Conservation (phyloP, 2,329 filamentous ascomycete genomes). For the Trichoderma sp. region DNA sequence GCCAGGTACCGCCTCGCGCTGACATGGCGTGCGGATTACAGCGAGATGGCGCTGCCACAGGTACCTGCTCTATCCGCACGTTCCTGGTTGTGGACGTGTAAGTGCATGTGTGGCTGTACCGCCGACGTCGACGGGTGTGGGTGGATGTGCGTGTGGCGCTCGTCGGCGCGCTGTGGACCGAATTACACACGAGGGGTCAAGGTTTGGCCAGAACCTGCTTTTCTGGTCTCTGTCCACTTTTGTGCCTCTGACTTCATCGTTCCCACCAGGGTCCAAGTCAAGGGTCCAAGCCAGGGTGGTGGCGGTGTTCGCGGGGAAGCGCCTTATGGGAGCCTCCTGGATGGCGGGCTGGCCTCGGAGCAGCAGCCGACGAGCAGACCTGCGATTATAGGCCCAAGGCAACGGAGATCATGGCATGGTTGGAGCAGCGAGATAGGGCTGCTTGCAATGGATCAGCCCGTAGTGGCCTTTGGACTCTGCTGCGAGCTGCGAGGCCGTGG, state of each 20-base stretch:
- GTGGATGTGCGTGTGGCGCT: conserved; percentile 2
- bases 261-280: conserved; percentile 5
- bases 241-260: conserved; percentile 27
- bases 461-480: background rate
- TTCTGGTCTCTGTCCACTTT: conserved; percentile 13
- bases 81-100: conserved; percentile 17
- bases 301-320: conserved; percentile 27
- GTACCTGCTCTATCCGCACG: background rate
- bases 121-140: background rate
- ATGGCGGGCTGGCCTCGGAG: conserved; percentile 14
- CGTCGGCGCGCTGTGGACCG: background rate
- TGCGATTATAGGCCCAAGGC: background rate
- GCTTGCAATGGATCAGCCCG: background rate
- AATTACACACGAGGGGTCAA: conserved; percentile 23
- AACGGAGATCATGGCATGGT: background rate
- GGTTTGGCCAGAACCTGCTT: conserved; percentile 28
- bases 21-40: background rate
- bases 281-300: conserved; percentile 27
- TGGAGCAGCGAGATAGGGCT: background rate
- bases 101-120: conserved; percentile 1
- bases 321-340: conserved; percentile 3
- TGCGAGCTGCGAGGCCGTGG: background rate
- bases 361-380: conserved; percentile 1
- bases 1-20: background rate
- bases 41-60: background rate